Base-by-base conservation (phyloP, 2,329 filamentous ascomycete genomes). In the Fusarium anguioides region DNA sequence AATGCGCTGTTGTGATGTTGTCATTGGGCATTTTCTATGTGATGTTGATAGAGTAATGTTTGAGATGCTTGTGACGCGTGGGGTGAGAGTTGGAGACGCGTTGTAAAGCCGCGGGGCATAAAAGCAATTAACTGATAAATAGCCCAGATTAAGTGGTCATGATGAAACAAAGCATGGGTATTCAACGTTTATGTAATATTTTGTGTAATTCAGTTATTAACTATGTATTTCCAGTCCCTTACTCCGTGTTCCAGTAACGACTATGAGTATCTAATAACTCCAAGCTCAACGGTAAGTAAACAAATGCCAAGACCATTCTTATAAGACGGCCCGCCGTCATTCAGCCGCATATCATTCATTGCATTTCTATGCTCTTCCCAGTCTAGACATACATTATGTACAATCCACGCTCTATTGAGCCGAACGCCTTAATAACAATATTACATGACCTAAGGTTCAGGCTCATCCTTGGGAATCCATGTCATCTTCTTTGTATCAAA, bases 401-500 rank as follows among this genome's bases (percentile, higher is more conserved):
- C n/a, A 36, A 5, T 20, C 39, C 42, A 39, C 21, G n/a, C 35
- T 26, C 33, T n/a, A 17, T 5, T 10, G 46, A 45, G 31, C 35
- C 14, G 7, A 47, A 61, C 55, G 26, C 37, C 39, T 35, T 26
- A 8, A 21, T 26, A 11, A 41, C 11, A 3, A 20, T 17, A 36
- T 23, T 31, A 18, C 8, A 20, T 1, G 2, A 18, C 31, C 2
- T 4, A 29, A n/a, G 18, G 3, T 9, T 18, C 10, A 6, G 5
- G 4, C 40, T 51, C 55, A 11, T 63, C 35, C 20, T 61, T 31
- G 4, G 67, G 55, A 21, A 72, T 40, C 78, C 78, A 80, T 58
- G 75, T 73, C 72, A 79, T 77, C 49, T 75, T 73, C 11, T 74
- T 64, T 15, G 80, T 73, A 21, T 82, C 75, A 49, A 83, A 84